A percentile compares a stretch with the other conserved stretches of the same genome.
These are phyloP conservation scores for Linnemannia hyalina DNA, from an alignment of 192 early-diverging fungal genomes.

Conservation along the genomic window DNA sequence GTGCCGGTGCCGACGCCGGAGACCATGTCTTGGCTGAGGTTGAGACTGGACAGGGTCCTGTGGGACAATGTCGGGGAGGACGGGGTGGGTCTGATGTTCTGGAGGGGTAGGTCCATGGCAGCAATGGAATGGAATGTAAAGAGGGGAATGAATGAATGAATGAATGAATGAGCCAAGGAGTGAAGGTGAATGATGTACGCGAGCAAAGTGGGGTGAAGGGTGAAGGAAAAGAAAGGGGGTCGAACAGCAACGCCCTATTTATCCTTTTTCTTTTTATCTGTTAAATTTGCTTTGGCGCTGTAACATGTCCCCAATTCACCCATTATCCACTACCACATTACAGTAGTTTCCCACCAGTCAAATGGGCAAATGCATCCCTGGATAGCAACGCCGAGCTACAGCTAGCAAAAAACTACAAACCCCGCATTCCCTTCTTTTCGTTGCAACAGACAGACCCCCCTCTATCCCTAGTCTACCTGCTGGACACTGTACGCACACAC, in stretches of 20 bases:
- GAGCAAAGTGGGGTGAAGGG: neutral
- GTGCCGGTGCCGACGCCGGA: neutral
- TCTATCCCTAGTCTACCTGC: neutral
- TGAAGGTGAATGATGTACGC: neutral
- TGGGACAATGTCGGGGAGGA: constrained; percentile 28
- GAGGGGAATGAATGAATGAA: neutral
- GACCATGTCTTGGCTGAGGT: constrained; percentile 25
- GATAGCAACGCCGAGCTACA: no score
- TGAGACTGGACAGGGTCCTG: constrained; percentile 14
- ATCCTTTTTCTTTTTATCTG: constrained; percentile 2
- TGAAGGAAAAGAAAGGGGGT: neutral
- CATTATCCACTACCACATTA: no score
- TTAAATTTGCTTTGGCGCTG: no score
- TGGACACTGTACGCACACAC: neutral
- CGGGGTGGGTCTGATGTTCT: constrained; percentile 1
- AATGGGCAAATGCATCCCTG: no score
- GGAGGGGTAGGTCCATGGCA: constrained; percentile 19
- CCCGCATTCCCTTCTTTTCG: neutral
- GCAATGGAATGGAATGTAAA: neutral
- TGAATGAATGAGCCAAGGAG: no score
- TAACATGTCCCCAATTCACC: no score
- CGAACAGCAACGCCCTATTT: neutral
- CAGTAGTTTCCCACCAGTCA: no score
- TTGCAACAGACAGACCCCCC: neutral
- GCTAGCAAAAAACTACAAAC: neutral